Percentiles rank a stretch among this genome's conserved stretches.
Evolutionary conservation across 352 stramenopile species (phyloP).

Genomic region (Phytophthora cactorum): DNA sequence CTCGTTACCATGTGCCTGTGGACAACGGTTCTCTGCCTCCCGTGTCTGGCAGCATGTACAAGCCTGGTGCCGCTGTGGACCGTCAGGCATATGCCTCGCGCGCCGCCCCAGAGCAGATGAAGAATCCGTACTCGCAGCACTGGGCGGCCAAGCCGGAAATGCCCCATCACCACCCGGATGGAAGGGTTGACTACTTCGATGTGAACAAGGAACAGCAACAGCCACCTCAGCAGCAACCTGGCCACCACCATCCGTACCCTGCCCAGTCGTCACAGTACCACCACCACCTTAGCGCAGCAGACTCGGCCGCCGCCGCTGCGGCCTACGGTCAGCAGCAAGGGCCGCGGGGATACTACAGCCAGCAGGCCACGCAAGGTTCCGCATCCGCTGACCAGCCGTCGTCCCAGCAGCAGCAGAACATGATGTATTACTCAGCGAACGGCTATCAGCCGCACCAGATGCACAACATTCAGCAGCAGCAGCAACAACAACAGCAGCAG

Average conservation of each 20-base stretch:
- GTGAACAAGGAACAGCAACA: constrained; percentile 72
- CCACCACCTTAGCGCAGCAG: constrained; percentile 66
- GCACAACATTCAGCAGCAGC: constrained; percentile 60
- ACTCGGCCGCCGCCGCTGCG: constrained; percentile 60
- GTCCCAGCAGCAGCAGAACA: constrained; percentile 45
- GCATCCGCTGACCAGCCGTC: constrained; percentile 33
- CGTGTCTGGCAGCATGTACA: constrained; percentile 60
- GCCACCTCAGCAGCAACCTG: constrained; percentile 22
- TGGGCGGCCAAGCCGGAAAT: constrained; percentile 66
- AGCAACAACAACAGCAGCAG: constrained; percentile 30
- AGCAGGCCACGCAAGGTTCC: constrained; percentile 37
- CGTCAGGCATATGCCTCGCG: constrained; percentile 36
- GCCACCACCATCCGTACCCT: constrained; percentile 60
- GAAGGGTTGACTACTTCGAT: constrained; percentile 74
- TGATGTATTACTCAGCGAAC: constrained; percentile 82
- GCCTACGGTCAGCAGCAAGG: constrained; percentile 57
- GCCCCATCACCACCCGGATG: constrained; percentile 44
- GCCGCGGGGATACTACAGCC: constrained; percentile 57
- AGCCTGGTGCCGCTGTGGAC: constrained; percentile 44
- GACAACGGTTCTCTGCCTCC: constrained; percentile 53
- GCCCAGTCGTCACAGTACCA: constrained; percentile 66
- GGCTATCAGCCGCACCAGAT: constrained; percentile 71
- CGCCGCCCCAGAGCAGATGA: constrained; percentile 42
- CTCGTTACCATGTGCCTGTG: constrained; percentile 61
- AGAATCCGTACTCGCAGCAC: constrained; percentile 70